Percentiles rank a stretch among this genome's conserved stretches.
phyloP scores from a whole-genome alignment of 169 alveolate species.

The Besnoitia besnoiti region DNA sequence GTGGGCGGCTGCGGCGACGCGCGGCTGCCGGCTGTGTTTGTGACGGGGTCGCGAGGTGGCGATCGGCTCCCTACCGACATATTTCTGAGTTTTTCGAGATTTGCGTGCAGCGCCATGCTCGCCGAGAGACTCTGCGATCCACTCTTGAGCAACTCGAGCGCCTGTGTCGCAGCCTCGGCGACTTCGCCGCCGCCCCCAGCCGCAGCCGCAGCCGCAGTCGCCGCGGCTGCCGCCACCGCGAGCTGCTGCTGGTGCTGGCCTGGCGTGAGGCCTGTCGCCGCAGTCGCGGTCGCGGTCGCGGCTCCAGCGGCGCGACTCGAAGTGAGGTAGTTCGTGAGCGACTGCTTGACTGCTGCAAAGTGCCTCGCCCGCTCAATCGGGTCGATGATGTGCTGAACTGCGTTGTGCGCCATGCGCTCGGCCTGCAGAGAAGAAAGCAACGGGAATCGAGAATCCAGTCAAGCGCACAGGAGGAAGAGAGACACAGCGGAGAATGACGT shows the following conservation, averaged over 20 bases:
- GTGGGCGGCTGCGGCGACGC: too few species aligned
- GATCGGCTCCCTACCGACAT: conserved; percentile 44
- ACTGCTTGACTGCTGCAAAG: conserved; percentile 31
- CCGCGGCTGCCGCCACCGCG: conserved; percentile 32
- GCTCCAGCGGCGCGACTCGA: not conserved
- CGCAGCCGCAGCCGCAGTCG: conserved; percentile 32
- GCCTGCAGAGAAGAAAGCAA: conserved; percentile 8
- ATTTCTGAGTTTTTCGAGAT: conserved; percentile 13
- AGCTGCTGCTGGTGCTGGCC: conserved; percentile 30
- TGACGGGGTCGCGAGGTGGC: too few species aligned
- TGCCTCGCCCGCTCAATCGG: conserved; percentile 25
- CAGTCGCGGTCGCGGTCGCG: not conserved
- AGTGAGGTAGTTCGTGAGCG: conserved; percentile 37
- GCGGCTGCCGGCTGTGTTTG: not conserved
- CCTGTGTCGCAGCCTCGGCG: conserved; percentile 36
- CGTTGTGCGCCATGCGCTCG: conserved; percentile 47
- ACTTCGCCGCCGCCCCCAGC: conserved; percentile 33
- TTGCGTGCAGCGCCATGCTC: conserved; percentile 8
- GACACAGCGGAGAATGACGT: not conserved
- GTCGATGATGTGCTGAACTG: conserved; percentile 37
- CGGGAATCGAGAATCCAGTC: not conserved
- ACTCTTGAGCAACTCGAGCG: conserved; percentile 1
- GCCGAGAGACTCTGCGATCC: conserved; percentile 1
- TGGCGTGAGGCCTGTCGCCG: not conserved
- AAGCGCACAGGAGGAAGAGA: not conserved